These are phyloP conservation scores for Komagataella mondaviorum DNA, from an alignment of 805 yeast genomes.

Conservation along the genomic window DNA sequence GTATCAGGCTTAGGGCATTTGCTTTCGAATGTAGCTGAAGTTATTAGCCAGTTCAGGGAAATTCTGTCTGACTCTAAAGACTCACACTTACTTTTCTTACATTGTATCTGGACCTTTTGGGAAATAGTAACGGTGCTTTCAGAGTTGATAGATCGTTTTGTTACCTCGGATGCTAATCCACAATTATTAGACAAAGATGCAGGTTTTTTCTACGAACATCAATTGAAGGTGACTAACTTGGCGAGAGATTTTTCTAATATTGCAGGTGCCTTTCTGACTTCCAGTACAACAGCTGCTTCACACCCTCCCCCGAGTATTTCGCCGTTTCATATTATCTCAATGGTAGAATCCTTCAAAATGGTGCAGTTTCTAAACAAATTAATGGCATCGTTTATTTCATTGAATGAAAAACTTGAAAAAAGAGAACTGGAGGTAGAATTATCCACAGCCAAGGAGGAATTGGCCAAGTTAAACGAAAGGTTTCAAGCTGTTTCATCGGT, in stretches of 20 bases:
- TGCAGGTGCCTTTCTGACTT: slow-evolving; percentile 6
- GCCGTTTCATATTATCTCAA: slow-evolving; percentile 13
- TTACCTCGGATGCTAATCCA: not conserved
- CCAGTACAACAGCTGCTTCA: not conserved
- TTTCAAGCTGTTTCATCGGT: not conserved
- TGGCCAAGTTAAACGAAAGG: not conserved
- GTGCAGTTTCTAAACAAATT: slow-evolving; percentile 8
- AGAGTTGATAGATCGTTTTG: not conserved
- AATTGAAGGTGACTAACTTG: slow-evolving; percentile 15
- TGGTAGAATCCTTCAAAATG: slow-evolving; percentile 14
- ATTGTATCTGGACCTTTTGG: not conserved
- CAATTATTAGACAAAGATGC: slow-evolving; percentile 7
- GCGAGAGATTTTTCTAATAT: slow-evolving; percentile 13
- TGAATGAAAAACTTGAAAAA: slow-evolving; percentile 6
- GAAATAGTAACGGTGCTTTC: not conserved
- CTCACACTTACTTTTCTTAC: not conserved
- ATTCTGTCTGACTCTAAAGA: slow-evolving; percentile 13
- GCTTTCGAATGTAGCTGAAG: not conserved
- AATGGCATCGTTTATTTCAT: slow-evolving; percentile 9
- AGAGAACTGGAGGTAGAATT: not conserved
- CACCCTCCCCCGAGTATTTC: slow-evolving; percentile 1
- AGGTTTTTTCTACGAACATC: slow-evolving; percentile 14
- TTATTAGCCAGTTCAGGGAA: slow-evolving; percentile 2
- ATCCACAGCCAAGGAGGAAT: not conserved
- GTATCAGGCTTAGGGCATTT: not conserved